Percentiles rank a stretch among this genome's conserved stretches.
phyloP scores from a whole-genome alignment of 768 basidiomycete genomes.

The Calocybe cyanea region DNA sequence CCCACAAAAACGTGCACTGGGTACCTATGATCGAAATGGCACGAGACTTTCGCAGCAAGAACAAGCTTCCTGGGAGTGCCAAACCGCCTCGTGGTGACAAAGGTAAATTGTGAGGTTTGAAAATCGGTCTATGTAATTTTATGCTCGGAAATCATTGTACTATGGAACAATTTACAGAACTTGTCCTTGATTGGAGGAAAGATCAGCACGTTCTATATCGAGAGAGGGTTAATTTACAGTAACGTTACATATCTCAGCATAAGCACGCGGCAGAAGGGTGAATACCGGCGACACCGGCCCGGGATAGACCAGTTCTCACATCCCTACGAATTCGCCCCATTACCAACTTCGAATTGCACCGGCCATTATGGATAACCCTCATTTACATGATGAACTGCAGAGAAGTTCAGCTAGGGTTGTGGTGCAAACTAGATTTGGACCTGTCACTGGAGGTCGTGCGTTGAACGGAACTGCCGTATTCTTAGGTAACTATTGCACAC shows the following conservation, averaged over 20 bases:
- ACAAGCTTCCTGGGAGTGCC: slow-evolving; percentile 43
- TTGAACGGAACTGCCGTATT: slow-evolving; percentile 61
- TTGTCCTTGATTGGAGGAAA: not conserved
- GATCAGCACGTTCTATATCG: not conserved
- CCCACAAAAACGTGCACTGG: slow-evolving; percentile 67
- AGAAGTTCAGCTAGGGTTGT: slow-evolving; percentile 36
- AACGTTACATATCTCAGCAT: not conserved
- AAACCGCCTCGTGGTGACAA: slow-evolving; percentile 50
- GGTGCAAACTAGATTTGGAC: slow-evolving; percentile 53
- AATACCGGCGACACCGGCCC: not conserved
- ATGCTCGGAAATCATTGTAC: not conserved
- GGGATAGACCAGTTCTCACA: not conserved
- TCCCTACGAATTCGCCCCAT: not conserved
- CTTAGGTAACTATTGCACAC: slow-evolving; percentile 42
- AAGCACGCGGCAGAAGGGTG: no score
- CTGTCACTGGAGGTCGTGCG: slow-evolving; percentile 55
- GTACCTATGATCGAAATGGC: slow-evolving; percentile 69
- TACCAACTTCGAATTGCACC: not conserved
- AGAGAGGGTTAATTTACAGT: not conserved
- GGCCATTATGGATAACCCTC: slow-evolving; percentile 20
- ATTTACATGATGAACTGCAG: slow-evolving; percentile 56
- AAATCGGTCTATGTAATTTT: not conserved
- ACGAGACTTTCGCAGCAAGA: slow-evolving; percentile 53
- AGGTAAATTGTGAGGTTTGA: not conserved
- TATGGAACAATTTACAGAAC: not conserved